Conservation (phyloP, 768 basidiomycete species). For the Pholiota microspora region DNA sequence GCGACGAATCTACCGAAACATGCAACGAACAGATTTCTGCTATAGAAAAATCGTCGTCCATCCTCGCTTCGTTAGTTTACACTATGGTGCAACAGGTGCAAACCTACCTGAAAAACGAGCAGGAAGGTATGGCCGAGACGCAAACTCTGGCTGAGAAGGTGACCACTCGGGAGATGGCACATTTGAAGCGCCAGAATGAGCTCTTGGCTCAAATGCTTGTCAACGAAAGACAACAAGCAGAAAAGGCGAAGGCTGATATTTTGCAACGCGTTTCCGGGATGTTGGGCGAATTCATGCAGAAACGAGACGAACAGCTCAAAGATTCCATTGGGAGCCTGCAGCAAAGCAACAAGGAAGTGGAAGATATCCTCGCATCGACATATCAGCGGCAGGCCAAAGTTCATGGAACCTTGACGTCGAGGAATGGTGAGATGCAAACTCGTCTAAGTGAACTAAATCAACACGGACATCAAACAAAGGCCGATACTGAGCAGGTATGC, state of each 20-base stretch:
- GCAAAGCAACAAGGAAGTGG: constrained; percentile 53
- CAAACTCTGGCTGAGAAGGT: constrained; percentile 46
- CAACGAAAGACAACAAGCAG: constrained; percentile 63
- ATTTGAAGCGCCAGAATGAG: constrained; percentile 72
- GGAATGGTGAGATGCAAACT: constrained; percentile 39
- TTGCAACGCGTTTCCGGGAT: constrained; percentile 73
- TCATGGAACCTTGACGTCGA: constrained; percentile 37
- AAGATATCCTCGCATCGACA: constrained; percentile 48
- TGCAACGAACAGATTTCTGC: constrained; percentile 45
- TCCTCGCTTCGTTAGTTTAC: constrained; percentile 60
- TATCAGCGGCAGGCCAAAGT: constrained; percentile 46
- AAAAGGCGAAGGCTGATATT: constrained; percentile 69
- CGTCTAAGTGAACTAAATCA: constrained; percentile 43
- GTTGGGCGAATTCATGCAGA: constrained; percentile 65
- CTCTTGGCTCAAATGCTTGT: constrained; percentile 59
- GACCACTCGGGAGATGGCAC: constrained; percentile 45
- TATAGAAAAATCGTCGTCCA: constrained; percentile 57
- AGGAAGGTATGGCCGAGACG: constrained; percentile 46
- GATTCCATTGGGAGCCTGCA: constrained; percentile 54
- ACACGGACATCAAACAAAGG: constrained; percentile 54
- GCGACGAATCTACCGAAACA: constrained; percentile 41
- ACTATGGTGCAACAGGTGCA: constrained; percentile 55
- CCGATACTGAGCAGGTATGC: constrained; percentile 58
- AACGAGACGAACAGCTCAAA: constrained; percentile 64
- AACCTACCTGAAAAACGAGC: constrained; percentile 55